Conservation (phyloP, 805 yeast genomes). For the Starmerella etchellsii region DNA sequence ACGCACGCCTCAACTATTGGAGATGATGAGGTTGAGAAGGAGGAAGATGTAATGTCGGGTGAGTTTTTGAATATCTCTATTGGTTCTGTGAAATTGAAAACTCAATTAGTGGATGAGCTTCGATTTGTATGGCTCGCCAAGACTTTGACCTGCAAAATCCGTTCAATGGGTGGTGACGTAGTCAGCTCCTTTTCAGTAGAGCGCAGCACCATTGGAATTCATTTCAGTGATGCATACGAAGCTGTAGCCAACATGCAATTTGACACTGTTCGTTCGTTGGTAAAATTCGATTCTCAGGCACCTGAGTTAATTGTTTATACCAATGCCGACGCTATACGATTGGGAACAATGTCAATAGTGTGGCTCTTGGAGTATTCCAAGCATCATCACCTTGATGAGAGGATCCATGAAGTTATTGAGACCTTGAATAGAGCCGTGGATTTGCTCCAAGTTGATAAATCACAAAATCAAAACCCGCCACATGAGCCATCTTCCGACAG, state of each 20-base stretch:
- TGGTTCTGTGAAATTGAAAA: slow-evolving; percentile 6
- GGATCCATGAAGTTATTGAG: slow-evolving; percentile 7
- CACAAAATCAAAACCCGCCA: too few species aligned
- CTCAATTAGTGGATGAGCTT: slow-evolving; percentile 13
- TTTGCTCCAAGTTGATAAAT: neutral
- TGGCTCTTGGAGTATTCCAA: slow-evolving; percentile 16
- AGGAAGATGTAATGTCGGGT: neutral
- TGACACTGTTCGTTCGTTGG: slow-evolving; percentile 5
- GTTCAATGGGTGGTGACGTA: slow-evolving; percentile 1
- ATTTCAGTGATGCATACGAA: slow-evolving; percentile 9
- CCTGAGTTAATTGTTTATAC: slow-evolving; percentile 7
- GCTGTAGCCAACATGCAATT: slow-evolving; percentile 13
- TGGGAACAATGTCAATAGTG: slow-evolving; percentile 19
- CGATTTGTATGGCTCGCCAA: slow-evolving; percentile 11
- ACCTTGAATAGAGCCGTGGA: neutral
- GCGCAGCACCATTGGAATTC: slow-evolving; percentile 10
- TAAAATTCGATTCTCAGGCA: slow-evolving; percentile 7
- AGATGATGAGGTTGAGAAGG: neutral
- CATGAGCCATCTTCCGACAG: neutral
- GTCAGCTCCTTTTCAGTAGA: slow-evolving; percentile 9
- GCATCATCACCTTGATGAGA: slow-evolving; percentile 9
- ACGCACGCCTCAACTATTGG: neutral
- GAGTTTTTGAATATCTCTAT: slow-evolving; percentile 13
- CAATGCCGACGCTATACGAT: slow-evolving; percentile 2
- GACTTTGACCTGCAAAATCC: slow-evolving; percentile 2